phyloP scores from a whole-genome alignment of 768 basidiomycete species.

The Lentinus brumalis region DNA sequence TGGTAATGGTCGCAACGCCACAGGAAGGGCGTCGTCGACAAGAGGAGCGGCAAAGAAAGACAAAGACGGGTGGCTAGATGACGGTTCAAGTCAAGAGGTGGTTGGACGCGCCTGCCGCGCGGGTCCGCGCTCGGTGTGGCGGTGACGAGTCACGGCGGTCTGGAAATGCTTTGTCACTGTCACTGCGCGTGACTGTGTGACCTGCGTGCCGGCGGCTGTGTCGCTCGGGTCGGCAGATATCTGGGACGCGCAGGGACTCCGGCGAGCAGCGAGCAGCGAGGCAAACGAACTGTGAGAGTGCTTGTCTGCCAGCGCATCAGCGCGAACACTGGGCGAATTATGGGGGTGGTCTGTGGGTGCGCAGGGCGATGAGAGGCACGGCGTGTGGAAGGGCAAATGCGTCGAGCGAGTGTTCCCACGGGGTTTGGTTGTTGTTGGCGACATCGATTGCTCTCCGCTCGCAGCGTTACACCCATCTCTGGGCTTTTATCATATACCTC shows the following conservation, averaged over 20 bases:
- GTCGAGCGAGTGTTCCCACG: conserved; percentile 23
- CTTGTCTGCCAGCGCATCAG: not conserved
- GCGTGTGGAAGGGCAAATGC: conserved; percentile 16
- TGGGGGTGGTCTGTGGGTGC: not conserved
- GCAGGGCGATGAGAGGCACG: conserved; percentile 1
- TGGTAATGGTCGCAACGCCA: conserved; percentile 3
- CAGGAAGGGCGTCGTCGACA: conserved; percentile 1
- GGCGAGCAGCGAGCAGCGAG: not conserved
- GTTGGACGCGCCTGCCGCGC: conserved; percentile 1
- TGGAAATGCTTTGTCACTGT: not conserved
- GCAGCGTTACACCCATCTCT: conserved; percentile 27
- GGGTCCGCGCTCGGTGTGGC: conserved; percentile 7
- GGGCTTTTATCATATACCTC: conserved; percentile 22
- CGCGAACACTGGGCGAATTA: not conserved
- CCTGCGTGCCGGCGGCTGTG: conserved; percentile 19
- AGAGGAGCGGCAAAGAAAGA: conserved; percentile 2
- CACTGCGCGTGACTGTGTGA: conserved; percentile 1
- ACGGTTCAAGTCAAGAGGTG: conserved; percentile 17
- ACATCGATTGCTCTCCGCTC: conserved; percentile 29
- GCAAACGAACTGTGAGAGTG: not conserved
- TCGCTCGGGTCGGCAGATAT: conserved; percentile 19
- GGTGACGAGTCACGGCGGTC: conserved; percentile 10
- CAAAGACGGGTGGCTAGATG: conserved; percentile 11
- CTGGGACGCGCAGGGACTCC: conserved; percentile 11
- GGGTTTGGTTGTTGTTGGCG: conserved; percentile 27